Evolutionary conservation across 2,329 filamentous ascomycete genomes (phyloP).

Genomic region (Lachnellula occidentalis): DNA sequence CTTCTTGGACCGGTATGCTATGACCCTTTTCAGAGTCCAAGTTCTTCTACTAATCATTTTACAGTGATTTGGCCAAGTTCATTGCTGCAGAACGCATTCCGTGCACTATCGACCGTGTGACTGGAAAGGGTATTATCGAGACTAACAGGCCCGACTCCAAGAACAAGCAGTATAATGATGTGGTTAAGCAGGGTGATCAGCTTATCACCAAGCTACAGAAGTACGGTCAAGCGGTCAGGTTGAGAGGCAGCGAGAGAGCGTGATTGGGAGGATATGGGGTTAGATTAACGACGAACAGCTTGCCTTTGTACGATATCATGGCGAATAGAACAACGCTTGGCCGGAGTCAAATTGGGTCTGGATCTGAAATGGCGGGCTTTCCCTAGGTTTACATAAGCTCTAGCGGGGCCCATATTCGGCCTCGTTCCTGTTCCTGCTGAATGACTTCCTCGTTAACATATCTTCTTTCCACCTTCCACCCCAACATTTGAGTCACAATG

Average conservation of each 20-base stretch:
- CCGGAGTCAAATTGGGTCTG: background rate
- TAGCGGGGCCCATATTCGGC: no score
- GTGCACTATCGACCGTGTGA: conserved; percentile 95
- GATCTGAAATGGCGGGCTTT: no score
- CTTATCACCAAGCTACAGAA: conserved; percentile 99
- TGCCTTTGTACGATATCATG: conserved; percentile 23
- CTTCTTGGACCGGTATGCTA: conserved; percentile 79
- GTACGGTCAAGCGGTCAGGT: conserved; percentile 91
- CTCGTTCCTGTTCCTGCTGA: no score
- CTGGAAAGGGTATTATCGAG: conserved; percentile 94
- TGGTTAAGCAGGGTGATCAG: conserved; percentile 95
- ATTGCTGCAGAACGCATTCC: conserved; percentile 91
- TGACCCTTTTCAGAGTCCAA: conserved; percentile 13
- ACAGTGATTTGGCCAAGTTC: conserved; percentile 89
- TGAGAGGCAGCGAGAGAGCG: conserved; percentile 90
- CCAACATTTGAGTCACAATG: no score
- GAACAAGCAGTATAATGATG: conserved; percentile 99
- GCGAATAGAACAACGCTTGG: conserved; percentile 12
- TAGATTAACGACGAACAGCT: conserved; percentile 6
- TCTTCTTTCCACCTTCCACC: no score
- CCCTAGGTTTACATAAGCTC: no score
- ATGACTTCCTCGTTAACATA: no score
- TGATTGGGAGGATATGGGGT: conserved; percentile 36
- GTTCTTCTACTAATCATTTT: conserved; percentile 10
- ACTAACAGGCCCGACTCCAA: conserved; percentile 97